phyloP scores from a whole-genome alignment of 2,329 filamentous ascomycete species.

The Talaromyces atroroseus region DNA sequence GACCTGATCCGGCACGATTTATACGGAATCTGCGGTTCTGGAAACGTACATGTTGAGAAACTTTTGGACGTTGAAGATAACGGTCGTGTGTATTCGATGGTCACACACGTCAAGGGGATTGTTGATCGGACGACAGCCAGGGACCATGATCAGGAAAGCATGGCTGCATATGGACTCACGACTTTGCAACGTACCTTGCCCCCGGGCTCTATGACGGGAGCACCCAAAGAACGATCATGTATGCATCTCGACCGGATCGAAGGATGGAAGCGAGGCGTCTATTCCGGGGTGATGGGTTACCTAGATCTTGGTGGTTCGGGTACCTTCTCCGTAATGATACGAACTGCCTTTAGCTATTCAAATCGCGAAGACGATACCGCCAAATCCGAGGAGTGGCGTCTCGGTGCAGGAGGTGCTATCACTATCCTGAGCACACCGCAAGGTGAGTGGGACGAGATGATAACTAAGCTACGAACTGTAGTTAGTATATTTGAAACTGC shows the following conservation, averaged over 20 bases:
- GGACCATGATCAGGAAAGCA: slow-evolving; percentile 27
- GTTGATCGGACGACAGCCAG: slow-evolving; percentile 22
- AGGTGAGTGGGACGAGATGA: slow-evolving; percentile 88
- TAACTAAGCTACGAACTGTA: slow-evolving; percentile 58
- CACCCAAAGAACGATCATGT: slow-evolving; percentile 88
- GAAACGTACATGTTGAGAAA: slow-evolving; percentile 67
- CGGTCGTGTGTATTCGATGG: slow-evolving; percentile 84
- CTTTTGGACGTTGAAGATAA: slow-evolving; percentile 88
- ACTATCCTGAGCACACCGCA: slow-evolving; percentile 75
- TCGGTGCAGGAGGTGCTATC: slow-evolving; percentile 86
- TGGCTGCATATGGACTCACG: slow-evolving; percentile 55
- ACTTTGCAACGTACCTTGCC: slow-evolving; percentile 74
- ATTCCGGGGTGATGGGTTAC: slow-evolving; percentile 86
- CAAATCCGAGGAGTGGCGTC: slow-evolving; percentile 57
- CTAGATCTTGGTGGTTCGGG: slow-evolving; percentile 78
- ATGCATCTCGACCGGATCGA: slow-evolving; percentile 72
- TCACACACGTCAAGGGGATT: slow-evolving; percentile 74
- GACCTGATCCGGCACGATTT: slow-evolving; percentile 93
- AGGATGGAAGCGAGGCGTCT: slow-evolving; percentile 60
- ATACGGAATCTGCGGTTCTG: slow-evolving; percentile 73
- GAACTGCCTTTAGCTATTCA: slow-evolving; percentile 61
- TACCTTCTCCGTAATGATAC: slow-evolving; percentile 88
- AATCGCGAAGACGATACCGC: slow-evolving; percentile 17
- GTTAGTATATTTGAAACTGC: slow-evolving; percentile 32
- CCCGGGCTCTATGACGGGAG: slow-evolving; percentile 93